Percentiles rank a stretch among this genome's conserved stretches.
phyloP scores from a whole-genome alignment of 129 eudicot species.

The Sambucus nigra region DNA sequence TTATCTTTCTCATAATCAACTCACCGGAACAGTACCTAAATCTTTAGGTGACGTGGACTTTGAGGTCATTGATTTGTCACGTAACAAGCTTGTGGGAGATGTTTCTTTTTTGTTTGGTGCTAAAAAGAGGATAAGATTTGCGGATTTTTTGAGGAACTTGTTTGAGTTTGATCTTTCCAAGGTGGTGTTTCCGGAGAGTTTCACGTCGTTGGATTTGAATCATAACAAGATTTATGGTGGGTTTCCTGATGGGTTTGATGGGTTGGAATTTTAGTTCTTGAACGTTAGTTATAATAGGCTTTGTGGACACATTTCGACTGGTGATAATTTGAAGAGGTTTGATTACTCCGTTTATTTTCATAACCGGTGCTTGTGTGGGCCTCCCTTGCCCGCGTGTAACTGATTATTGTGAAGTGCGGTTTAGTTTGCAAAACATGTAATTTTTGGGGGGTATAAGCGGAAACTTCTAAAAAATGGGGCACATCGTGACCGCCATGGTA shows the following conservation, averaged over 20 bases:
- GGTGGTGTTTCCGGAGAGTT: slow-evolving; percentile 22
- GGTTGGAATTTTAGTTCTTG: slow-evolving; percentile 13
- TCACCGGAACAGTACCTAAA: too few relatives aligned
- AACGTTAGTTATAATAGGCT: slow-evolving; percentile 37
- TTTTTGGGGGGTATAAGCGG: too few relatives aligned
- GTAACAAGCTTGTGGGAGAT: slow-evolving; percentile 43
- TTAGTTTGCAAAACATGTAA: too few relatives aligned
- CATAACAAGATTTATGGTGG: slow-evolving; percentile 45
- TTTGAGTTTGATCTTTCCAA: slow-evolving; percentile 38
- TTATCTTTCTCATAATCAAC: too few relatives aligned
- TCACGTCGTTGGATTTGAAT: slow-evolving; percentile 34
- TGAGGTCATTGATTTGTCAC: too few relatives aligned
- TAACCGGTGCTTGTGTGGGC: slow-evolving; percentile 33
- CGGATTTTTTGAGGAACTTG: slow-evolving; percentile 32
- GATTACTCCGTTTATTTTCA: slow-evolving; percentile 22
- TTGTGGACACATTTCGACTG: slow-evolving; percentile 40
- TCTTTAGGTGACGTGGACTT: too few relatives aligned
- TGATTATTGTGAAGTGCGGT: too few relatives aligned
- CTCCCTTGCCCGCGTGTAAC: slow-evolving; percentile 24
- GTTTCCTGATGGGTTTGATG: slow-evolving; percentile 25
- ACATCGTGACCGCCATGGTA: too few relatives aligned
- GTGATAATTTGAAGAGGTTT: slow-evolving; percentile 22
- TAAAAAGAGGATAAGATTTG: slow-evolving; percentile 24
- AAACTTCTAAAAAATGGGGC: too few relatives aligned
- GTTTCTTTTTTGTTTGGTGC: slow-evolving; percentile 41